Evolutionary conservation across 768 basidiomycete species (phyloP), one percentile per base, ranked within the genome.

Genomic region (Trametes punicea): DNA sequence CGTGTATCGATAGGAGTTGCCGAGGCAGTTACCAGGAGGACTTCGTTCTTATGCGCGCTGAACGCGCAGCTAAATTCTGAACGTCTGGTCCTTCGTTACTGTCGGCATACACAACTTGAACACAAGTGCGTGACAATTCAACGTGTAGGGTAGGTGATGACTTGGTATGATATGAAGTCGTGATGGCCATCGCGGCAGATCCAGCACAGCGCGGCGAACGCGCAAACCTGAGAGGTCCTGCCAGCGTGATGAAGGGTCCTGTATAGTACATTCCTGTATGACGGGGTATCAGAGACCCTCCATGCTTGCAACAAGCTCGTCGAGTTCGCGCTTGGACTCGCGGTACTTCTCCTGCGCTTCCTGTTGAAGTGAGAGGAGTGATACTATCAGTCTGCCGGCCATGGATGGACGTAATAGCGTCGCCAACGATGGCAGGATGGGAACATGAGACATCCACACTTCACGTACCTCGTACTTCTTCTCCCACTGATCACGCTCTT

Each of bases 401-500:
- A 18, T 3, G 15, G 34, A 39, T 27, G 26, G 29, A 30, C 8
- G 6, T 42, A 11, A 2, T 18, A 36, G 31, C 36, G 16, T 41
- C 8, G 30, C 34, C 30, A 27, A 20, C 18, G 15, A 8, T 33
- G 18, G 21, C 38, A 21, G 23, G 20, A 11, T 16, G n/a, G 23
- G 18, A 16, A 9, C 20, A 11, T 26, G 46, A 44, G 16, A 40
- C 27, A 23, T 6, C 31, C 34, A 15, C 16, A 2, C n/a, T 11
- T 15, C 18, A 73, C 83, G 65, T 66, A 93, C 94, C 79, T 95
- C 95, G 75, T 83, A 90, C 75, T 96, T 98, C 80, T 87, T 83
- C 83, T 97, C 95, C 91, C 90, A 93, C 36, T 70, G 66, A 70
- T 98, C 96, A 47, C 95, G 85, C 72, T 99, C 97, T 68, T 90